Evolutionary conservation across 2,329 filamentous ascomycete species (phyloP).

Genomic region (Arthrobotrys pseudoclavata): DNA sequence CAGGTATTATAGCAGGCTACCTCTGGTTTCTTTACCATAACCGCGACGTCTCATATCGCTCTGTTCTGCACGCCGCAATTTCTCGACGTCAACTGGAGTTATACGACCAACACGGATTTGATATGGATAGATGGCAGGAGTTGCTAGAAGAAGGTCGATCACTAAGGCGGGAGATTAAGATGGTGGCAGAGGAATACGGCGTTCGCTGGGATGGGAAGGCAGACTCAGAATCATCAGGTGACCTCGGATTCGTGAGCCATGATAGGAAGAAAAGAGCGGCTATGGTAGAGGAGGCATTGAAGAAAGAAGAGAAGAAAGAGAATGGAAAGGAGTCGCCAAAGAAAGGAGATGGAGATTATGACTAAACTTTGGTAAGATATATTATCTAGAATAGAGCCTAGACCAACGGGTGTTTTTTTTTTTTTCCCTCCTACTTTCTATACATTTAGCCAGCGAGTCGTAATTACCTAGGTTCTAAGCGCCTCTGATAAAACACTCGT

Average conservation of each 20-base stretch:
- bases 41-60: conserved; percentile 86
- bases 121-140: conserved; percentile 81
- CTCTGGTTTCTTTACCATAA: conserved; percentile 95
- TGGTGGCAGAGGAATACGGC: conserved; percentile 86
- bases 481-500: not conserved
- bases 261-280: conserved; percentile 72
- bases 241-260: conserved; percentile 70
- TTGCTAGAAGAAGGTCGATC: conserved; percentile 84
- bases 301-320: conserved; percentile 65
- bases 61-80: conserved; percentile 88
- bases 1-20: conserved; percentile 88
- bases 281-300: conserved; percentile 69
- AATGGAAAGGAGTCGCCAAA: conserved; percentile 63
- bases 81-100: conserved; percentile 80
- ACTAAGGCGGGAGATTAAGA: conserved; percentile 82
- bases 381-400: not conserved
- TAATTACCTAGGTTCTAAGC: not conserved
- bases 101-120: conserved; percentile 81
- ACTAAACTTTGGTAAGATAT: not conserved
- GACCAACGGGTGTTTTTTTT: not conserved
- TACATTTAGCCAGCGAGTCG: not conserved
- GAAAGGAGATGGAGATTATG: conserved; percentile 60
- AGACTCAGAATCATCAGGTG: conserved; percentile 70
- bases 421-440: not conserved
- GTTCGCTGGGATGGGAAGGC: conserved; percentile 86